Evolutionary conservation across 495 filamentous ascomycete genomes (phyloP), one percentile per base, ranked within the genome.

Genomic region (Penicillium canariense): DNA sequence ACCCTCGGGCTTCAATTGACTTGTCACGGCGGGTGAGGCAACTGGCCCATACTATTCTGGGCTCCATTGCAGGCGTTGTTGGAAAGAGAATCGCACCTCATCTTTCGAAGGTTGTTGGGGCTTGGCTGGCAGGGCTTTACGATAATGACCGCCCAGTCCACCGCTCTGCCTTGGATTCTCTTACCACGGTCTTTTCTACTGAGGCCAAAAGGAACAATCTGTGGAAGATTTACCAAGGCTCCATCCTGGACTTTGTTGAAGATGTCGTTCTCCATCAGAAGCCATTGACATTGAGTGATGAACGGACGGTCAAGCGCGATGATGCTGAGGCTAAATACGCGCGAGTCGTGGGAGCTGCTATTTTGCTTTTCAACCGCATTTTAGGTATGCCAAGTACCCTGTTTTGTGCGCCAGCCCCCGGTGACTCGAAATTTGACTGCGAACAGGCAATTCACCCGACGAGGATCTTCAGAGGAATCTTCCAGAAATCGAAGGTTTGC

Each of bases 81-180:
- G 87, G 90, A 17, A 96, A 91, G 71, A 81, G 89, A 48, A 84
- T 95, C 60, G 89, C 86, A 31, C 89, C 82, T 59, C 77, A 87
- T 61, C 76, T 97, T 55, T 82, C 90, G 2, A 80, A 81, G 25
- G 77, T 95, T 27, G 84, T 91, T 18, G 90, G 89, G 7, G 77
- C 90, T 10, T 99, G 95, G 95, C 78, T 96, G 23, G 87, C 87
- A 25, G 93, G 95, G 11, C 78, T 86, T 2, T 93, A 91, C 63
- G 95, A 99, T 65, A 86, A 79, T 54, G 94, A 99, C 66, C 82
- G 82, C 47, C 75, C 76, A 12, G 88, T 88, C 1, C 78, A 85
- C 25, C 84, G 83, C 28, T 81, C 88, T 2, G 89, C 92, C n/a
- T 73, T 79, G 48, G 86, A 91, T 40, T 87, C 89, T 0, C 75